Evolutionary conservation across 495 filamentous ascomycete species (phyloP).

Genomic region (Physcia stellaris): DNA sequence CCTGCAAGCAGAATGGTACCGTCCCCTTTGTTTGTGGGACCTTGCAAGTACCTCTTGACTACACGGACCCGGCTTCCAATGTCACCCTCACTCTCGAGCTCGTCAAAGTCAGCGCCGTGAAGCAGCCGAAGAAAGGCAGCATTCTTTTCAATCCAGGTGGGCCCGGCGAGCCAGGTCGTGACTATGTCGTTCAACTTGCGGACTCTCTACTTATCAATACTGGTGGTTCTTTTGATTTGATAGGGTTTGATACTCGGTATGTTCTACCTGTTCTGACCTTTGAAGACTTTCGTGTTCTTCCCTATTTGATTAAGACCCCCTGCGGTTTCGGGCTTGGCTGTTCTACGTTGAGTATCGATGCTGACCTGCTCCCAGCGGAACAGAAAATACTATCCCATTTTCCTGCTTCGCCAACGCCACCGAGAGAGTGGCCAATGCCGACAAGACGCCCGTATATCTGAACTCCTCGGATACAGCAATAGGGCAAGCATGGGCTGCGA

Average conservation of each 20-base stretch:
- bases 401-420: no score
- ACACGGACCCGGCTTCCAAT: no score
- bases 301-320: background rate
- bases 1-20: no score
- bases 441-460: no score
- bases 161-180: background rate
- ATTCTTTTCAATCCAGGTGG: background rate
- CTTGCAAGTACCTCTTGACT: no score
- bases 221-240: slow-evolving; percentile 1
- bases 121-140: background rate
- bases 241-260: slow-evolving; percentile 1
- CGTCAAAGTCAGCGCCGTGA: background rate
- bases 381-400: no score
- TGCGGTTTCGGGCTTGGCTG: background rate
- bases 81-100: no score
- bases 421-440: no score
- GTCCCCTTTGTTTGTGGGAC: no score
- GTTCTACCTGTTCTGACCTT: background rate
- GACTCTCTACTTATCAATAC: background rate
- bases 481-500: background rate
- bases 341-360: background rate
- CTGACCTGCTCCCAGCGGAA: background rate
- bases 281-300: background rate
- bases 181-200: background rate
- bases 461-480: background rate